phyloP scores from a whole-genome alignment of 805 yeast species.

The Sporopachydermia lactativora region DNA sequence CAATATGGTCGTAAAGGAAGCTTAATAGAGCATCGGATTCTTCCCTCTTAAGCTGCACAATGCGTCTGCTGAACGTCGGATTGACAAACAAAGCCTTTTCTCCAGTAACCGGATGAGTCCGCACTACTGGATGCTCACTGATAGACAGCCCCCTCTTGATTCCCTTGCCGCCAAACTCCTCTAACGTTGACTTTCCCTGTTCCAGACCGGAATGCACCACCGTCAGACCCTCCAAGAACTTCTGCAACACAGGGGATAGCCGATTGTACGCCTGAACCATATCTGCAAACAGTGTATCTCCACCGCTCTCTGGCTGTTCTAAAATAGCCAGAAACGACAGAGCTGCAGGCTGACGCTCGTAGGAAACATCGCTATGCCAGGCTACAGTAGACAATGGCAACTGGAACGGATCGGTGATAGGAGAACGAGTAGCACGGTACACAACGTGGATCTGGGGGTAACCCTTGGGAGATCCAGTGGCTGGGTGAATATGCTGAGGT shows the following conservation, averaged over 20 bases:
- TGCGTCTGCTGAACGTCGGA: constrained; percentile 45
- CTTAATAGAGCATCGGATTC: constrained; percentile 47
- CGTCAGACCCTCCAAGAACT: constrained; percentile 37
- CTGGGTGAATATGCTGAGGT: constrained; percentile 32
- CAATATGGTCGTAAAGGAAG: constrained; percentile 38
- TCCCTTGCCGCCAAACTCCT: constrained; percentile 39
- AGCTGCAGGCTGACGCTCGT: constrained; percentile 56
- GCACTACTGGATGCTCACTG: constrained; percentile 53
- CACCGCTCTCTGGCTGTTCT: constrained; percentile 42
- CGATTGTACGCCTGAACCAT: constrained; percentile 49
- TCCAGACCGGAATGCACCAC: constrained; percentile 56
- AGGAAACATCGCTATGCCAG: constrained; percentile 70
- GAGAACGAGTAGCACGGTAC: constrained; percentile 39
- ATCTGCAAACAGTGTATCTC: constrained; percentile 54
- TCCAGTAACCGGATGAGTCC: constrained; percentile 60
- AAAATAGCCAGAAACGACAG: constrained; percentile 34
- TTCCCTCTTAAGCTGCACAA: constrained; percentile 53
- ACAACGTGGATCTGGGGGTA: constrained; percentile 19
- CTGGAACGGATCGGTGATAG: constrained; percentile 24
- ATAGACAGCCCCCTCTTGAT: constrained; percentile 53
- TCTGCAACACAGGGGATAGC: constrained; percentile 44
- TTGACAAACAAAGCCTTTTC: constrained; percentile 47
- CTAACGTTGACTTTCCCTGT: constrained; percentile 6
- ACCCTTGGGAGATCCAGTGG: constrained; percentile 25
- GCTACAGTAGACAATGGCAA: constrained; percentile 33